A percentile compares a stretch with the other conserved stretches of the same genome.
Evolutionary conservation across 2,329 filamentous ascomycete genomes (phyloP).

Genomic region (Domatiomyces globalis): DNA sequence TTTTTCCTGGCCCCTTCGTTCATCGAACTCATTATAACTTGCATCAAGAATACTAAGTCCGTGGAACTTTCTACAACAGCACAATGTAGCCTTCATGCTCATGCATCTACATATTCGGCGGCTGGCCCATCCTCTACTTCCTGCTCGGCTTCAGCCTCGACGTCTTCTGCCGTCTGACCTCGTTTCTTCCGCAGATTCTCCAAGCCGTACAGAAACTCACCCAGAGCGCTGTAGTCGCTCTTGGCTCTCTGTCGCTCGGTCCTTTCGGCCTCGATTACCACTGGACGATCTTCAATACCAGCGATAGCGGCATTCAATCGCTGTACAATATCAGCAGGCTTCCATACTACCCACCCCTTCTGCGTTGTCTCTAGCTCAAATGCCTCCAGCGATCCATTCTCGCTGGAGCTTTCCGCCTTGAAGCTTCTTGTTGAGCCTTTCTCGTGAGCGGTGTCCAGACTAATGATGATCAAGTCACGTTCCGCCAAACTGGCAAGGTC

Average conservation of each 20-base stretch:
- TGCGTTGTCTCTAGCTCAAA: background rate
- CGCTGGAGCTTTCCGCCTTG: background rate
- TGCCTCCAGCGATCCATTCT: background rate
- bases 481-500: slow-evolving; percentile 28
- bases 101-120: background rate
- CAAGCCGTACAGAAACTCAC: slow-evolving; percentile 25
- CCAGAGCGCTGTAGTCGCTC: slow-evolving; percentile 12
- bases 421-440: slow-evolving; percentile 34
- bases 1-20: background rate
- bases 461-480: slow-evolving; percentile 28
- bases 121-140: background rate
- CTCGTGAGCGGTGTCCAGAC: slow-evolving; percentile 39
- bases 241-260: background rate
- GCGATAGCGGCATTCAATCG: background rate
- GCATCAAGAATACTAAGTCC: no score
- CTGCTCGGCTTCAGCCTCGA: slow-evolving; percentile 10
- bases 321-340: background rate
- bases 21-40: no score
- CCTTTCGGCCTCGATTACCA: background rate
- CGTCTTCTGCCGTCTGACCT: slow-evolving; percentile 6
- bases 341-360: background rate
- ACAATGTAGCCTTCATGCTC: background rate
- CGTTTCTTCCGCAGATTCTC: slow-evolving; percentile 27
- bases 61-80: background rate
- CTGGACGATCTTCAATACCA: background rate